Evolutionary conservation across 129 eudicot species (phyloP).

Genomic region (Glebionis coronaria): DNA sequence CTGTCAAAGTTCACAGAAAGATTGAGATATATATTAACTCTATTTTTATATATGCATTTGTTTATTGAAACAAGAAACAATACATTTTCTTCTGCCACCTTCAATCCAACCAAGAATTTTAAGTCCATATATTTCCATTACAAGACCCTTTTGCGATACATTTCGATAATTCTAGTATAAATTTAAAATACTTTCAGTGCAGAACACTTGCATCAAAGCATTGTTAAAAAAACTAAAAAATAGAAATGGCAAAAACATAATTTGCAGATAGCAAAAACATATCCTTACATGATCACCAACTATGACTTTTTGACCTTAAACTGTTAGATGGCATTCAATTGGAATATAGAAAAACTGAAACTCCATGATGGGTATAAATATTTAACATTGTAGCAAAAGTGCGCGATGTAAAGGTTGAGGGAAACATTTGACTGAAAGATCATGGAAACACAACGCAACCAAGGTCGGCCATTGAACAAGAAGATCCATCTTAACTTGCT

Average conservation of each 20-base stretch:
- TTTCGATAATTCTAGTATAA: background rate
- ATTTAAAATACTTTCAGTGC: background rate
- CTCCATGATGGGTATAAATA: background rate
- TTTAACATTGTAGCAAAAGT: background rate
- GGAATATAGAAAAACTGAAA: background rate
- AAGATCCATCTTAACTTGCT: background rate
- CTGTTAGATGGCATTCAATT: too few relatives aligned
- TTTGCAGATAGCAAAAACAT: background rate
- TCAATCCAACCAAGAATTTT: slow-evolving; percentile 31
- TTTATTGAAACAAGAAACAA: slow-evolving; percentile 14
- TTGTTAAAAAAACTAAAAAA: background rate
- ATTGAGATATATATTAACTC: slow-evolving; percentile 12
- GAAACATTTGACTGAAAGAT: background rate
- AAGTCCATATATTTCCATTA: slow-evolving; percentile 1
- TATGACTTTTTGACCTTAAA: too few relatives aligned
- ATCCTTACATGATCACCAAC: background rate
- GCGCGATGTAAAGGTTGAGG: background rate
- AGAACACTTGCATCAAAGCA: background rate
- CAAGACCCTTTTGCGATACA: slow-evolving; percentile 1
- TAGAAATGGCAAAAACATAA: background rate
- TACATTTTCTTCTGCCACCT: slow-evolving; percentile 27
- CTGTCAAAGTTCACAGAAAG: slow-evolving; percentile 25
- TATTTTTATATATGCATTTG: slow-evolving; percentile 10
- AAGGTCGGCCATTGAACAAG: background rate
- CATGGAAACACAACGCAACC: background rate